A percentile compares a stretch with the other conserved stretches of the same genome.
Conservation (phyloP, 164 flowering plant species). For the Sextonia rubra region DNA sequence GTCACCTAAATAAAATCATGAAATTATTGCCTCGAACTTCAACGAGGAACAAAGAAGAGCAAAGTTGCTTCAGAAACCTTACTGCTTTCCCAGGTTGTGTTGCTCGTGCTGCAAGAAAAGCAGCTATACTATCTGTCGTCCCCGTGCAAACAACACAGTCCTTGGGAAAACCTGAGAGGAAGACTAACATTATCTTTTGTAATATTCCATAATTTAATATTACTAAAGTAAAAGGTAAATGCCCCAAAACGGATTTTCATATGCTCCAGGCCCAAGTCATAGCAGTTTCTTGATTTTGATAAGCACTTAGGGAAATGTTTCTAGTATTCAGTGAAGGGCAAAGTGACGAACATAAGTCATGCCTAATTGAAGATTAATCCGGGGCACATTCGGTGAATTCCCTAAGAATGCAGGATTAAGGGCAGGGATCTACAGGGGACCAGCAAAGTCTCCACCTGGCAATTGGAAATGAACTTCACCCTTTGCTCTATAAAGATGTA, state of each 20-base stretch:
- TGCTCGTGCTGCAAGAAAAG: conserved; percentile 94
- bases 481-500: too few species aligned
- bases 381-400: not conserved
- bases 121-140: conserved; percentile 97
- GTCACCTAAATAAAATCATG: conserved; percentile 52
- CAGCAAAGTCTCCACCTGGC: too few species aligned
- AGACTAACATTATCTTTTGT: conserved; percentile 1
- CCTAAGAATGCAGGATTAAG: too few species aligned
- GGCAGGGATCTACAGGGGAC: too few species aligned
- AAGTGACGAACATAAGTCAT: not conserved
- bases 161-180: conserved; percentile 56
- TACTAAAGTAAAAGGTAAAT: not conserved
- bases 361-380: not conserved
- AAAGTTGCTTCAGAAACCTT: conserved; percentile 23
- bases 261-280: not conserved
- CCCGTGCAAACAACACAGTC: conserved; percentile 86
- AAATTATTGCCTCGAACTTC: not conserved
- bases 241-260: not conserved
- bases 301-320: not conserved
- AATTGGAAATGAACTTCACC: too few species aligned
- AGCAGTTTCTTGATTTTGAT: not conserved
- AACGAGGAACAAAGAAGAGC: not conserved
- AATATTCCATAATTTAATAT: not conserved
- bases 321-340: not conserved
- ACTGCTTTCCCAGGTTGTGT: conserved; percentile 90